Evolutionary conservation across 495 filamentous ascomycete species (phyloP).

Genomic region (Clohesyomyces aquaticus): DNA sequence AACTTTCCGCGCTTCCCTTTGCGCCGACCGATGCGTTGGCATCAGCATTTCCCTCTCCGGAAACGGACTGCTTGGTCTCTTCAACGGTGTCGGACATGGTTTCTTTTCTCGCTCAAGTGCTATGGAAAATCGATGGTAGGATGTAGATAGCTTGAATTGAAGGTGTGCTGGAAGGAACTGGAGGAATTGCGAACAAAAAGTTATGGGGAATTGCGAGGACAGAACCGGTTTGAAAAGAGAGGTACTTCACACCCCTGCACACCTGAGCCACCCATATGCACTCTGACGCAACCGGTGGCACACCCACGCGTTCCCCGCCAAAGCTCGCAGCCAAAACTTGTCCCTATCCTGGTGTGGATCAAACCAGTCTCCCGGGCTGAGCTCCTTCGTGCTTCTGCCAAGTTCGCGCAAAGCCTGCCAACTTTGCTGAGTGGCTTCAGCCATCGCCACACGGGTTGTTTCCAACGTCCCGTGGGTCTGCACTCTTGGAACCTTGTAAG

Average conservation of each 20-base stretch:
- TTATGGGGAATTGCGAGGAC: slow-evolving; percentile 30
- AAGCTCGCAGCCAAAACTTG: slow-evolving; percentile 27
- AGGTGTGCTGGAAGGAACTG: slow-evolving; percentile 7
- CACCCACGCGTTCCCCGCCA: slow-evolving; percentile 14
- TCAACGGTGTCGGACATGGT: slow-evolving; percentile 43
- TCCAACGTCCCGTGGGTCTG: slow-evolving; percentile 22
- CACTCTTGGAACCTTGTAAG: background rate
- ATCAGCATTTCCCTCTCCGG: slow-evolving; percentile 45
- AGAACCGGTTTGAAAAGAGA: slow-evolving; percentile 41
- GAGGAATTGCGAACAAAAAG: slow-evolving; percentile 19
- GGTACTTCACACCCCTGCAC: slow-evolving; percentile 5
- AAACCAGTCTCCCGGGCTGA: slow-evolving; percentile 8
- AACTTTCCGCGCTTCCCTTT: slow-evolving; percentile 38
- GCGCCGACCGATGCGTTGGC: slow-evolving; percentile 41
- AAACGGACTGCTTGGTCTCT: slow-evolving; percentile 45
- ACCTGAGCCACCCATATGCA: slow-evolving; percentile 15
- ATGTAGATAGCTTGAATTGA: background rate
- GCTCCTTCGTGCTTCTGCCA: background rate
- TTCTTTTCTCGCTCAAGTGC: slow-evolving; percentile 23
- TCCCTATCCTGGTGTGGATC: slow-evolving; percentile 24
- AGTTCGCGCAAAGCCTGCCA: background rate
- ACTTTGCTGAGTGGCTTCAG: background rate
- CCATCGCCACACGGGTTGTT: background rate
- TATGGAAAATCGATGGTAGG: slow-evolving; percentile 1
- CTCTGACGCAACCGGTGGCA: slow-evolving; percentile 30